Base-by-base conservation (phyloP, 495 filamentous ascomycete genomes). In the Penicillium bialowiezense region DNA sequence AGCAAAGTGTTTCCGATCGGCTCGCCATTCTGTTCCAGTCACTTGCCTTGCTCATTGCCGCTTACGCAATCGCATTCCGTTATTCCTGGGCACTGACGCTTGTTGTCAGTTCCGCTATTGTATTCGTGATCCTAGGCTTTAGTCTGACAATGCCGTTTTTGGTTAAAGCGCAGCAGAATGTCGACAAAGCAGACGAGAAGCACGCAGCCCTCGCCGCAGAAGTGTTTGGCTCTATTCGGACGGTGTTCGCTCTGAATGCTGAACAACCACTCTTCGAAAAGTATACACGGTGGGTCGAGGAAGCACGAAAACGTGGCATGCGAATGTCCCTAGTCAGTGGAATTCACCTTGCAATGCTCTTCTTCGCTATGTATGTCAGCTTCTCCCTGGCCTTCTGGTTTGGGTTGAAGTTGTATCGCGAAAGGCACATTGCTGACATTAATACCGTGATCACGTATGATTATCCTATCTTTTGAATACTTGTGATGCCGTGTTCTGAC, bases 1-100 rank as follows among this genome's bases (percentile, higher is more conserved):
- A 89, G 50, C 64, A 80, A 24, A 84, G 85, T 26, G 81, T 89
- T 33, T 86, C 84, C 0, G 80, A 83, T 48, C 80, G 79, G 35
- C 63, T 72, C 4, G 76, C 75, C 2, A 59, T 78, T 7, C 69
- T 76, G 23, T 63, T 82, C 5, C 71, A 79, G 41, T 71, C 72
- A 0, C 55, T 75, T 24, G 63, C 71, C 5, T 69, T 76, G 15
- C 70, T 83, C 17, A 47, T 80, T n/a, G 56, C 77, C 0, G 78
- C 80, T 2, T 79, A 74, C 37, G 65, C 59, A 1, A 71, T 80
- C 14, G 79, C 72, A 5, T 79, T 82, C 51, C 59, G 60, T 14
- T 63, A 77, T n/a, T 73, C 76, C 18, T 71, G 77, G 47, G 71
- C 68, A 10, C 52, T 83, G 13, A 73, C 79, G 5, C 68, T 78